Base-by-base conservation (phyloP, 1,284 basidiomycete species). In the Cutaneotrichosporon daszewskae region DNA sequence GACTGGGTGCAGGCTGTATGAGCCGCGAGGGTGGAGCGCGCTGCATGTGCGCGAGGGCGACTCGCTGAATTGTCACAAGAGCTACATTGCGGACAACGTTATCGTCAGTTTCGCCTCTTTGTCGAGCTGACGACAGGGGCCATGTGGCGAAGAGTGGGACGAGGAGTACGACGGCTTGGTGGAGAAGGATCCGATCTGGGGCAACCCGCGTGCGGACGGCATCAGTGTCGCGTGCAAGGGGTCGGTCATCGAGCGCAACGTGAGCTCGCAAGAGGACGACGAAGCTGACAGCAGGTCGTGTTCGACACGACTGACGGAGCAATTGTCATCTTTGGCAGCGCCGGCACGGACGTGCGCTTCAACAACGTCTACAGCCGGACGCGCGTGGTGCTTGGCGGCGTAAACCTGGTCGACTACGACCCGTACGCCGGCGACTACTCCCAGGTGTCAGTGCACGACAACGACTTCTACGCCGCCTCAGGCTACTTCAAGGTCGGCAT, bases 141-240 rank as follows among this genome's bases (percentile, higher is more conserved):
- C 70, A 4, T 65, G 62, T 23, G 71, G 71, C 9, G 71, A 73
- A 43, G 71, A 73, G 51, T 72, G 71, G 70, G 71, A 73, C 45
- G 60, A 66, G 33, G 65, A 67, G 8, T 73, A 73, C 39, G 71
- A 73, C 42, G 70, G 71, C 0, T 34, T 56, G 1, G 38, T 53
- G 6, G 65, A 69, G 37, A 55, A 51, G 19, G 53, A 55, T 13
- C 63, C 66, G 1, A 42, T 49, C 7, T 71, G 55, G 37, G 71
- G 70, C 4, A 68, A 66, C 45, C 71, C 71, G 5, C 50, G 66
- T 27, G 64, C 70, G 2, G 71, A 73, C 44, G 71, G 71, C 0
- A 71, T 73, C 52, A 71, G 68, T 54, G 47, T 73, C 13, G 71
- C 71, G 12, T 73, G 71, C 53, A 66, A 64, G 45, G 64, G 72